Evolutionary conservation across 257 asterid species (phyloP).

Genomic region (Fraxinus quadrangulata): DNA sequence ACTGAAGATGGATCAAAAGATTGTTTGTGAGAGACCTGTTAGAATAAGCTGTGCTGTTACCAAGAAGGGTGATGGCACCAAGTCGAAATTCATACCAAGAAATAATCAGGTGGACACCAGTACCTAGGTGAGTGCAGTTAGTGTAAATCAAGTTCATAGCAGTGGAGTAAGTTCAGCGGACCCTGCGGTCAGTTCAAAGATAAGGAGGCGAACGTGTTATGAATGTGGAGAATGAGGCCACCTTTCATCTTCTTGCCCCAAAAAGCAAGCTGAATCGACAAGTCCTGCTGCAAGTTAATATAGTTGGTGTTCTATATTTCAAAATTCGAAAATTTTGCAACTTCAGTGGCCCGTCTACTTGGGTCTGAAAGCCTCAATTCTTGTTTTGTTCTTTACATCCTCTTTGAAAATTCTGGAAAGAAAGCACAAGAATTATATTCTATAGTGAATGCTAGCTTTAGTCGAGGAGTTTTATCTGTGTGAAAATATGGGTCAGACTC

Average conservation of each 20-base stretch:
- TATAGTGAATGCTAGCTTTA: too few species aligned
- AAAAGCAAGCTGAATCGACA: slow-evolving; percentile 42
- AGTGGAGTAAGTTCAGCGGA: slow-evolving; percentile 21
- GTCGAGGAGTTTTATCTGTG: too few species aligned
- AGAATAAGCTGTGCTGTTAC: slow-evolving; percentile 77
- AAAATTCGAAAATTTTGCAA: not conserved
- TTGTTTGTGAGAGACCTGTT: slow-evolving; percentile 76
- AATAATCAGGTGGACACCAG: slow-evolving; percentile 25
- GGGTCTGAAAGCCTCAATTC: too few species aligned
- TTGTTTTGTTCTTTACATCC: too few species aligned
- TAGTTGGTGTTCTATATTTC: not conserved
- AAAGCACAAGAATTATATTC: too few species aligned
- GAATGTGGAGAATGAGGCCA: slow-evolving; percentile 90
- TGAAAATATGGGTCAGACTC: too few species aligned
- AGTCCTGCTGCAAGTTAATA: slow-evolving; percentile 34
- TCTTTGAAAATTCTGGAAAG: too few species aligned
- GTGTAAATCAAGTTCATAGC: slow-evolving; percentile 27
- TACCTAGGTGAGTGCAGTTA: slow-evolving; percentile 7
- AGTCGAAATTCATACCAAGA: slow-evolving; percentile 28
- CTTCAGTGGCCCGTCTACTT: not conserved
- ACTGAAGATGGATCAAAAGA: slow-evolving; percentile 69
- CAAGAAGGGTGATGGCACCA: slow-evolving; percentile 42
- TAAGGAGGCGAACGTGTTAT: slow-evolving; percentile 77
- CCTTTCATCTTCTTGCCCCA: slow-evolving; percentile 75
- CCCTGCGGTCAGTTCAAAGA: slow-evolving; percentile 52